Percentiles rank a stretch among this genome's conserved stretches.
Conservation (phyloP, 441 rosid species). For the Gossypium davidsonii region DNA sequence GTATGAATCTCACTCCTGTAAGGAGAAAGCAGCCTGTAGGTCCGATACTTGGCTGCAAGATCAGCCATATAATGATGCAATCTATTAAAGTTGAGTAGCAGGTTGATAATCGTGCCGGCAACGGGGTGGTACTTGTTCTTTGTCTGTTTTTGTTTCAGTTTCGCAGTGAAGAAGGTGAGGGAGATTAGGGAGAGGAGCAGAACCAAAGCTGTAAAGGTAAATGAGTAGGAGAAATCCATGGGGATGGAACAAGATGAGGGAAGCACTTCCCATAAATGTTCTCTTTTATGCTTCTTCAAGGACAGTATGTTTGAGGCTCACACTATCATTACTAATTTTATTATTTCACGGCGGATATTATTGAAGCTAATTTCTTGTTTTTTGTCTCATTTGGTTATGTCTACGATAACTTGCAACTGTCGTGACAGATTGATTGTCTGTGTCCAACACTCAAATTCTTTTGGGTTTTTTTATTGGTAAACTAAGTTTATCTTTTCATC, state of each 20-base stretch:
- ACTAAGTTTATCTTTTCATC: too few species aligned
- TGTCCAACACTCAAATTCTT: too few species aligned
- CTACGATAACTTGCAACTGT: too few species aligned
- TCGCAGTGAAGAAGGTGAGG: constrained; percentile 6
- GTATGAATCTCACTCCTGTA: constrained; percentile 42
- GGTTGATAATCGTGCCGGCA: constrained; percentile 47
- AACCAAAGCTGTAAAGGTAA: constrained; percentile 17
- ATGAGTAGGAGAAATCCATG: constrained; percentile 16
- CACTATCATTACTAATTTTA: too few species aligned
- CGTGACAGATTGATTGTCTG: too few species aligned
- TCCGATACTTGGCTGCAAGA: constrained; percentile 29
- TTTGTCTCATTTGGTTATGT: too few species aligned
- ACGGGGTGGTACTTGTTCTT: constrained; percentile 39
- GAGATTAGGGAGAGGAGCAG: constrained; percentile 14
- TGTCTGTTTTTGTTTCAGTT: not conserved
- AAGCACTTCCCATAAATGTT: too few species aligned
- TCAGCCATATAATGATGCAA: constrained; percentile 58
- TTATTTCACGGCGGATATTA: too few species aligned
- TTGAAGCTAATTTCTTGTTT: too few species aligned
- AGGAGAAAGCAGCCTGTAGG: constrained; percentile 29
- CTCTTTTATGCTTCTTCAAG: too few species aligned
- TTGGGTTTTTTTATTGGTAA: too few species aligned
- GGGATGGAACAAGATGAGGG: not conserved
- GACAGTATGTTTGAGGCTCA: too few species aligned
- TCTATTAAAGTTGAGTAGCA: constrained; percentile 51